These are phyloP conservation scores for Solanum dulcamara DNA, from an alignment of 257 asterid genomes.

Conservation along the genomic window DNA sequence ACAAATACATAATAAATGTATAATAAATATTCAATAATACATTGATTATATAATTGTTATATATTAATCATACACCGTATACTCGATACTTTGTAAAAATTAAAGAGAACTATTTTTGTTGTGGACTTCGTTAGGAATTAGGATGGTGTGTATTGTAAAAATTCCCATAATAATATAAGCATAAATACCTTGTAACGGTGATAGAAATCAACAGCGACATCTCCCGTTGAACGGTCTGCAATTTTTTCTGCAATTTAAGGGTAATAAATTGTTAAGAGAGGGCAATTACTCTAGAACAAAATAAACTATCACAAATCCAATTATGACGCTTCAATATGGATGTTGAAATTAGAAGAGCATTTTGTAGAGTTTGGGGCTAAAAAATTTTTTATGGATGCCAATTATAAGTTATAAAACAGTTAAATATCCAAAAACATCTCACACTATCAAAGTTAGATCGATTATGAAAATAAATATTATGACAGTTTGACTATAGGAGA, in stretches of 20 bases:
- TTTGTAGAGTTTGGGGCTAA: neutral
- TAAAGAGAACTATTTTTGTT: neutral
- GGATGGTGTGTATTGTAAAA: neutral
- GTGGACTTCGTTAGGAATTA: neutral
- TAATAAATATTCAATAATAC: no score
- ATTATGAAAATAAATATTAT: neutral
- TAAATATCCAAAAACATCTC: no score
- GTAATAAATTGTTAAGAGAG: neutral
- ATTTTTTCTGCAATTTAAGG: constrained; percentile 13
- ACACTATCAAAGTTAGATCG: neutral
- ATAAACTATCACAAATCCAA: neutral
- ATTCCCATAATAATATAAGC: neutral
- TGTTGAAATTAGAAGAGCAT: neutral
- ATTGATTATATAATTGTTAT: no score
- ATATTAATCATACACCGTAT: neutral
- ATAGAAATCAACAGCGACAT: constrained; percentile 30
- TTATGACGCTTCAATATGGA: neutral
- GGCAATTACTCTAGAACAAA: neutral
- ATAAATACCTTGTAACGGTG: constrained; percentile 14
- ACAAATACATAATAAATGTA: no score
- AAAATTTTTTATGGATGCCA: neutral
- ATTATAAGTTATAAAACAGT: neutral
- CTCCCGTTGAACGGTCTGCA: constrained; percentile 20
- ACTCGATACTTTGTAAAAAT: neutral
- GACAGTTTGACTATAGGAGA: neutral